A percentile compares a stretch with the other conserved stretches of the same genome.
Evolutionary conservation across 108 stramenopile species (phyloP).

Genomic region (Cyclotella cryptica): DNA sequence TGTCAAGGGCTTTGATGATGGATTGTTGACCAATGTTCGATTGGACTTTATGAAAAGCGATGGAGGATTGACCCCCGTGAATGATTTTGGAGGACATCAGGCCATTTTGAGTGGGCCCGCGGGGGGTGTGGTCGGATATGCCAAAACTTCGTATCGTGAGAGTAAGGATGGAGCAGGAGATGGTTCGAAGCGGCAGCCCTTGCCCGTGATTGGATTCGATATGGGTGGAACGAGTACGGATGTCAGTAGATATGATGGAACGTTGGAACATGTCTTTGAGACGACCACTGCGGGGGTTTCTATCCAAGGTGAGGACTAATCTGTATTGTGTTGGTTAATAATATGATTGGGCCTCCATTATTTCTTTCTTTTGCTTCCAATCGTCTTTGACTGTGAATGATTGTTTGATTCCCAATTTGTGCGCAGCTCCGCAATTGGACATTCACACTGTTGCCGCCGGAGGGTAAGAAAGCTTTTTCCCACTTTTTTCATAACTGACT

Average conservation of each 20-base stretch:
- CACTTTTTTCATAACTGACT: background rate
- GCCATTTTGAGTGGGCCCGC: constrained; percentile 95
- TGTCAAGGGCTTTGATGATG: constrained; percentile 87
- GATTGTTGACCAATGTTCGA: constrained; percentile 65
- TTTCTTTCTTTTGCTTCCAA: too few species aligned
- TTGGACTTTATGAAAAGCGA: constrained; percentile 98
- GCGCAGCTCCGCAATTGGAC: constrained; percentile 93
- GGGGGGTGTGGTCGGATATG: constrained; percentile 97
- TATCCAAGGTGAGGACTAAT: constrained; percentile 87
- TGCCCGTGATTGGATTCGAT: constrained; percentile 97
- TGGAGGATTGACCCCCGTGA: constrained; percentile 94
- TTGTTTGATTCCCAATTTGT: too few species aligned
- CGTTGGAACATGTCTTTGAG: constrained; percentile 95
- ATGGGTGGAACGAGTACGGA: constrained; percentile 99
- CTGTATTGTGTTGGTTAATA: too few species aligned
- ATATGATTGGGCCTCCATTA: too few species aligned
- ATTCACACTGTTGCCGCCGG: constrained; percentile 99
- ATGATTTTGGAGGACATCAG: constrained; percentile 95
- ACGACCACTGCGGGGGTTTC: constrained; percentile 96
- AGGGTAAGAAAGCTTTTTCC: constrained; percentile 55
- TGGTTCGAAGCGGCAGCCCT: too few species aligned
- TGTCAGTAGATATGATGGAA: constrained; percentile 90
- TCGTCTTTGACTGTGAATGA: too few species aligned
- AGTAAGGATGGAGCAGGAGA: constrained; percentile 18
- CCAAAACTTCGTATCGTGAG: constrained; percentile 85